Evolutionary conservation across 179 eudicot genomes (phyloP).

Genomic region (Actinidia arguta): DNA sequence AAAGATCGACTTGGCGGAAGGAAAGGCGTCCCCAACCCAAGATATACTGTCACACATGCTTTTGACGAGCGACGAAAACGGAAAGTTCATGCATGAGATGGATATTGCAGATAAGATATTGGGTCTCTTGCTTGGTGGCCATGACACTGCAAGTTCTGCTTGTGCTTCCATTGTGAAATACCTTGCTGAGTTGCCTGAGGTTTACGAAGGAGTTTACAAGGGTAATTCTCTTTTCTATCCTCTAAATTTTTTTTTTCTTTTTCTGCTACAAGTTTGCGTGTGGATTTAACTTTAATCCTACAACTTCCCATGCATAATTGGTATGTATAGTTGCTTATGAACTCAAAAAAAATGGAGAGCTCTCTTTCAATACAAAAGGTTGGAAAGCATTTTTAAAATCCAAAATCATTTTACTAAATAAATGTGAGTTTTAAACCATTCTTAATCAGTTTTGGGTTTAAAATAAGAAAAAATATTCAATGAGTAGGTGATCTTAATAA

Average conservation of each 20-base stretch:
- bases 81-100: background rate
- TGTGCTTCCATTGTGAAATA: conserved; percentile 15
- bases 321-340: too few species aligned
- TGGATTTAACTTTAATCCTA: too few species aligned
- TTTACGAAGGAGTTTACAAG: conserved; percentile 15
- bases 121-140: conserved; percentile 25
- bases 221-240: background rate
- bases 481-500: too few species aligned
- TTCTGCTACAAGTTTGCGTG: background rate
- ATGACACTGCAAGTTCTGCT: conserved; percentile 16
- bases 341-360: too few species aligned
- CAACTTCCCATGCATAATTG: too few species aligned
- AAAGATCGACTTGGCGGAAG: conserved; percentile 13
- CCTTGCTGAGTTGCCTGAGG: conserved; percentile 14
- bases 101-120: conserved; percentile 19
- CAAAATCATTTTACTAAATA: too few species aligned
- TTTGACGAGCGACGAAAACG: conserved; percentile 13
- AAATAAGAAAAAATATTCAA: too few species aligned
- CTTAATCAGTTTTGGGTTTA: too few species aligned
- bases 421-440: too few species aligned
- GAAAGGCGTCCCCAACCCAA: conserved; percentile 11
- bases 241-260: background rate
- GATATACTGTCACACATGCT: conserved; percentile 18
- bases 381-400: too few species aligned
- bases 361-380: too few species aligned